Conservation (phyloP, 371 early-diverging fungal species). For the Mortierella sp. region DNA sequence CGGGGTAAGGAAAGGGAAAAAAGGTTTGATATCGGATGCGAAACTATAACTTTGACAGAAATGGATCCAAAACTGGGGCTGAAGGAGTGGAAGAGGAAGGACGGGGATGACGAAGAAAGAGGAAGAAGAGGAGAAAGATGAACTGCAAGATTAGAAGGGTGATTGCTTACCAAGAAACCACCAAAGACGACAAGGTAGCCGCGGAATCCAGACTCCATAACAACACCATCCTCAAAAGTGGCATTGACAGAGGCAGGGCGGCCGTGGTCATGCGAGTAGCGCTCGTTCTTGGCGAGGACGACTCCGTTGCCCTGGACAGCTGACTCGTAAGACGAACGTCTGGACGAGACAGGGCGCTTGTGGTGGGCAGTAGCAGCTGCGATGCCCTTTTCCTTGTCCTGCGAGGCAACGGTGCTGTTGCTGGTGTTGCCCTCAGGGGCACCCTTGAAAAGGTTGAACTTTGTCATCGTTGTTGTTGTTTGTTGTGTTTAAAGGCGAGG, state of each 20-base stretch:
- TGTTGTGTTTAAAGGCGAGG: neutral
- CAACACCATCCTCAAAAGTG: constrained; percentile 45
- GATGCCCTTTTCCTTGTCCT: constrained; percentile 30
- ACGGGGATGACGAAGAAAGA: neutral
- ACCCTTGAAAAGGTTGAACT: constrained; percentile 25
- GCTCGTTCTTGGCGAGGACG: constrained; percentile 54
- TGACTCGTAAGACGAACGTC: constrained; percentile 55
- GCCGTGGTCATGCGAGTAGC: constrained; percentile 35
- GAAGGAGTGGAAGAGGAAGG: neutral
- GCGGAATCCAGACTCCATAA: constrained; percentile 60
- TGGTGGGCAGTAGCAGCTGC: neutral
- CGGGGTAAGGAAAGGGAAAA: constrained; percentile 19
- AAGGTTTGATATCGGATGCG: neutral
- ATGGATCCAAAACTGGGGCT: neutral
- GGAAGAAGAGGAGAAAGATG: neutral
- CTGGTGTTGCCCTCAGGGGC: constrained; percentile 1
- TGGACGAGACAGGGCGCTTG: constrained; percentile 35
- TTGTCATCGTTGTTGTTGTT: constrained; percentile 21
- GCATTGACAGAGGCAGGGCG: constrained; percentile 53
- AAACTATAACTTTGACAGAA: neutral
- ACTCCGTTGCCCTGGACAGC: constrained; percentile 51
- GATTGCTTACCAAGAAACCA: constrained; percentile 59
- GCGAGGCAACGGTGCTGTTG: constrained; percentile 30
- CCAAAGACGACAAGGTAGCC: constrained; percentile 64
- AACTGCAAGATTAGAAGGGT: too few species aligned